Percentiles rank a stretch among this genome's conserved stretches.
Conservation (phyloP, 2,329 filamentous ascomycete genomes). For the Lojkania enalia region DNA sequence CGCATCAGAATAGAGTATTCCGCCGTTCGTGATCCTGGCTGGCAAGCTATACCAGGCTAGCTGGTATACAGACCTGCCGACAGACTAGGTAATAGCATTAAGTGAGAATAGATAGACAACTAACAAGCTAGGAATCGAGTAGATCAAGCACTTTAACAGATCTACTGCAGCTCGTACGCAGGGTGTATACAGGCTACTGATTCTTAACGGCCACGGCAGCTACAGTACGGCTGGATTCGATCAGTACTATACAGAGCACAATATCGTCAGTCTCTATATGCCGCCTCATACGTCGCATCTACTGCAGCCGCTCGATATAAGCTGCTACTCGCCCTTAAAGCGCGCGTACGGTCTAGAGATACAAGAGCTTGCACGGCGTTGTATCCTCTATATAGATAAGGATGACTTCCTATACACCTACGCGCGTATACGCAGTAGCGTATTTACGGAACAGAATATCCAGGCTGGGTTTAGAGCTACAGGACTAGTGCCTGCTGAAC, state of each 20-base stretch:
- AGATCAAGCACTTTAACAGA: conserved; percentile 15
- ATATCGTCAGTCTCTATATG: not conserved
- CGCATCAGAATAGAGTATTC: conserved; percentile 2
- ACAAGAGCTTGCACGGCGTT: conserved; percentile 6
- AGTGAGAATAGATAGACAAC: conserved; percentile 15
- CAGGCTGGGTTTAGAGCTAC: conserved; percentile 11
- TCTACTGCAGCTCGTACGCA: not conserved
- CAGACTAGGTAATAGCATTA: conserved; percentile 7
- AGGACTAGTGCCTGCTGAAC: conserved; percentile 10
- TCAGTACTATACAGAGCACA: not conserved
- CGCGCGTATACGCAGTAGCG: not conserved
- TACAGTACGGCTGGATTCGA: not conserved
- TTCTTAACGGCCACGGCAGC: not conserved
- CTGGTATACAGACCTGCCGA: conserved; percentile 17
- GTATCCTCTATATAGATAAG: conserved; percentile 4
- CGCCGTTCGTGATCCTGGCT: conserved; percentile 5
- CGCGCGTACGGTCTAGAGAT: conserved; percentile 8
- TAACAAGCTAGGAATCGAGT: conserved; percentile 10
- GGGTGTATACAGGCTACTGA: not conserved
- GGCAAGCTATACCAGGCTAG: conserved; percentile 16
- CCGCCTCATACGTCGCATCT: conserved; percentile 6
- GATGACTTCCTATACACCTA: conserved; percentile 7
- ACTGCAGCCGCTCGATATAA: conserved; percentile 13
- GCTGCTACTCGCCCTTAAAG: conserved; percentile 17
- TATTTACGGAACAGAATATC: conserved; percentile 13